Evolutionary conservation across 106 monocot species (phyloP).

Genomic region (Dioscorea zingiberensis): DNA sequence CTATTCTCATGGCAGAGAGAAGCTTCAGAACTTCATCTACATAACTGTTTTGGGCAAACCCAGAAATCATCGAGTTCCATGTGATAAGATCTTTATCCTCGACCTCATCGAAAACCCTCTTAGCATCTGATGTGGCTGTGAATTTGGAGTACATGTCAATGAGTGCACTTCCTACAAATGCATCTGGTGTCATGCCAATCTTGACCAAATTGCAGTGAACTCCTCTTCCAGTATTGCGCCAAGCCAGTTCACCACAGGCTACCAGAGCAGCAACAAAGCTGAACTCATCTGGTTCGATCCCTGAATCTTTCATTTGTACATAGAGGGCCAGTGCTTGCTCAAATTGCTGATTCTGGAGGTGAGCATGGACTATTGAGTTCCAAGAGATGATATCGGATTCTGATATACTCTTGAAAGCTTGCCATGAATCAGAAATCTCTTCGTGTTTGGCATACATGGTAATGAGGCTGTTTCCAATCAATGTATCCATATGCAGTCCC

Average conservation of each 20-base stretch:
- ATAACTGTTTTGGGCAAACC: constrained; percentile 17
- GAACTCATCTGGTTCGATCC: constrained; percentile 19
- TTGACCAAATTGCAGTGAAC: constrained; percentile 29
- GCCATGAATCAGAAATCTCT: constrained; percentile 6
- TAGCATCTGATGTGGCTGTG: constrained; percentile 14
- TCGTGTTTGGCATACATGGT: constrained; percentile 23
- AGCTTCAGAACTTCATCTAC: constrained; percentile 19
- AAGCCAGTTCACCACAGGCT: constrained; percentile 32
- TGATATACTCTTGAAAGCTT: constrained; percentile 12
- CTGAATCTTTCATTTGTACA: constrained; percentile 10
- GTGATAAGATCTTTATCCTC: constrained; percentile 20
- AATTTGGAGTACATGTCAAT: constrained; percentile 34
- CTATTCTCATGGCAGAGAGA: constrained; percentile 19
- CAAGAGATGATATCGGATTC: constrained; percentile 38
- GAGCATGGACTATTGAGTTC: constrained; percentile 37
- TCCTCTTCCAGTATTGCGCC: constrained; percentile 13
- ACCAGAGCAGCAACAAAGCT: constrained; percentile 18
- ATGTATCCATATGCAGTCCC: constrained; percentile 6
- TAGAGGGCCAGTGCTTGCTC: constrained; percentile 17
- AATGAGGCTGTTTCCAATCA: constrained; percentile 30
- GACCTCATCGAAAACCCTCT: constrained; percentile 11
- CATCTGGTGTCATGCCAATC: constrained; percentile 14
- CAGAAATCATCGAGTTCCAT: constrained; percentile 35
- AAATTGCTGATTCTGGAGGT: constrained; percentile 19
- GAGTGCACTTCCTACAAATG: constrained; percentile 30